Base-by-base conservation (phyloP, 176 grass and related monocot genomes). In the Hordeum marinum region DNA sequence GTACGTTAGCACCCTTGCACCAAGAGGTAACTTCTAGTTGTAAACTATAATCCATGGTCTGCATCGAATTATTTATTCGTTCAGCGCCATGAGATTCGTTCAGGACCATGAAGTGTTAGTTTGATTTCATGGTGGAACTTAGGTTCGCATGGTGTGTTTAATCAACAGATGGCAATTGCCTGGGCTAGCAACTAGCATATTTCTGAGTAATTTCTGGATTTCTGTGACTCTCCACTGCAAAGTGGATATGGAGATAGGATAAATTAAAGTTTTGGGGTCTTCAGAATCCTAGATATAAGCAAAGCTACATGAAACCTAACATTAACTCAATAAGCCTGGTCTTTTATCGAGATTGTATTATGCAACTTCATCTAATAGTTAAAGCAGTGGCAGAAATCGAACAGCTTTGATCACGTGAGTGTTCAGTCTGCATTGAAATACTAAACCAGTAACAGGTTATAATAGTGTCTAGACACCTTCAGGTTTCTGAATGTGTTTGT, bases 181-280 rank as follows among this genome's bases (percentile, higher is more conserved):
- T 88, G 72, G 9, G 52, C 63, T 60, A 77, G 25, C 29, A 83
- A 40, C 15, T 7, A 29, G 39, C 80, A 29, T 46, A 25, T 48
- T 61, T 24, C 20, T 68, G 24, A 42, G n/a, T 68, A 87, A 34
- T 11, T 68, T 67, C 32, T 68, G 65, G 14, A 15, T 67, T 70
- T 82, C 9, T 41, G 34, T 26, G 8, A 43, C n/a, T 63, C 13
- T 42, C 76, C 26, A 35, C 61, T 26, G 37, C 36, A 46, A 57
- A 80, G 36, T 87, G 62, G 85, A 69, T 57, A 26, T 21, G 34
- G 27, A 68, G 50, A 66, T 77, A 9, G 23, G 31, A 81, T 66
- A 68, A 41, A 66, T 81, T 75, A n/a, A 64, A 57, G 46, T 57
- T 68, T 67, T 23, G 26, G 20, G 71, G 26, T 50, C 40, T 40